Evolutionary conservation across 176 grass and related monocot species (phyloP).

Genomic region (Rhynchospora breviuscula): DNA sequence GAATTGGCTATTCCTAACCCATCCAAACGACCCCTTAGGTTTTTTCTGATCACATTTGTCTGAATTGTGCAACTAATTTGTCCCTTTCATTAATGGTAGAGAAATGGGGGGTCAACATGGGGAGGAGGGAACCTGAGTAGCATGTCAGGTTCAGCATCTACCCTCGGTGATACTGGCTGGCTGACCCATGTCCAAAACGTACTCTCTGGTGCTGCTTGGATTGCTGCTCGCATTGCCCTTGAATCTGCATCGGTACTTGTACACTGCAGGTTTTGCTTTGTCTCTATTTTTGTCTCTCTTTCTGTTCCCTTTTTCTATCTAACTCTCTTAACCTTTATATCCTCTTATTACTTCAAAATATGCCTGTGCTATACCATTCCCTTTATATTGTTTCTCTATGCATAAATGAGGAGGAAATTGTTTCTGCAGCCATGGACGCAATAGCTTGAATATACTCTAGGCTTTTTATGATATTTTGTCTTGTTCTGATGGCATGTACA

Average conservation of each 20-base stretch:
- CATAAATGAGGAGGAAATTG: neutral
- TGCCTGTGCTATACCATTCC: neutral
- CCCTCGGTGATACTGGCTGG: slow-evolving; percentile 73
- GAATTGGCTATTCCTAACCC: no score
- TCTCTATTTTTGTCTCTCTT: slow-evolving; percentile 9
- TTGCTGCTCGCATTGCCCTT: slow-evolving; percentile 74
- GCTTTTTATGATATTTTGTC: neutral
- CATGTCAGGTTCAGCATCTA: slow-evolving; percentile 92
- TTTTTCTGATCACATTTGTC: neutral
- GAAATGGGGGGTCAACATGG: slow-evolving; percentile 91
- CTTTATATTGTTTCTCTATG: slow-evolving; percentile 2
- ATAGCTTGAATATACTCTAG: neutral
- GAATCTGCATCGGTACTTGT: slow-evolving; percentile 91
- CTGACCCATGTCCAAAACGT: slow-evolving; percentile 91
- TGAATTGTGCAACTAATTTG: neutral
- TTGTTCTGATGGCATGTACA: neutral
- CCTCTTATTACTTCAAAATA: neutral
- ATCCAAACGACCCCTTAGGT: no score
- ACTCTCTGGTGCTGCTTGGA: slow-evolving; percentile 92
- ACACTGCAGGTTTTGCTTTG: slow-evolving; percentile 78
- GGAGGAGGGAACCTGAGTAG: slow-evolving; percentile 94
- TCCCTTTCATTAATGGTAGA: slow-evolving; percentile 31
- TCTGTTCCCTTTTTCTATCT: neutral
- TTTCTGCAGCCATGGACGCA: neutral
- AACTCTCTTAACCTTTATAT: neutral